Conservation (phyloP, 2,329 filamentous ascomycete genomes). For the Fusarium liriodendri region DNA sequence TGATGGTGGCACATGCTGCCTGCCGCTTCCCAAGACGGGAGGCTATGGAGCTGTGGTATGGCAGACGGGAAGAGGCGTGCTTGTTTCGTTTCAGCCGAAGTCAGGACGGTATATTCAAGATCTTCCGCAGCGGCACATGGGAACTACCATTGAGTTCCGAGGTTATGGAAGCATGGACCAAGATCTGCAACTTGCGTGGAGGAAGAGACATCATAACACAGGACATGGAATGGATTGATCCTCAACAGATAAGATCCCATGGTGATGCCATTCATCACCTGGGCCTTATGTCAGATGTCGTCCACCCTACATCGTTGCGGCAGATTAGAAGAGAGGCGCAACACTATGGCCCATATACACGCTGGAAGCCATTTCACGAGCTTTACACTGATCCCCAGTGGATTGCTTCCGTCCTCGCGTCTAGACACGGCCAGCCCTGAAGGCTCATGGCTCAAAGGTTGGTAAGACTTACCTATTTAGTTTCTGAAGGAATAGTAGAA, state of each 20-base stretch:
- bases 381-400: too few relatives aligned
- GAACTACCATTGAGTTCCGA: neutral
- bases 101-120: slow-evolving; percentile 18
- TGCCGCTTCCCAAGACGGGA: slow-evolving; percentile 43
- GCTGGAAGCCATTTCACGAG: too few relatives aligned
- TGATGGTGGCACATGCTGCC: slow-evolving; percentile 23
- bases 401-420: too few relatives aligned
- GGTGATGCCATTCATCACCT: slow-evolving; percentile 42
- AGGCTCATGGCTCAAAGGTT: too few relatives aligned
- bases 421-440: too few relatives aligned
- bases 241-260: slow-evolving; percentile 24
- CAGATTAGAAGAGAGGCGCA: slow-evolving; percentile 25
- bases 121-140: neutral
- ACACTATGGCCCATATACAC: neutral
- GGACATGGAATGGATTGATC: too few relatives aligned
- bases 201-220: neutral
- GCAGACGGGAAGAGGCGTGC: slow-evolving; percentile 39
- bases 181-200: slow-evolving; percentile 16
- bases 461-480: too few relatives aligned
- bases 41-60: slow-evolving; percentile 50
- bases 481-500: too few relatives aligned
- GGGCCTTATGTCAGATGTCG: slow-evolving; percentile 31
- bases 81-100: slow-evolving; percentile 19
- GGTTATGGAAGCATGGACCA: slow-evolving; percentile 2
- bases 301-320: slow-evolving; percentile 34